These are phyloP conservation scores for Knoxia roxburghii DNA, from an alignment of 257 asterid genomes.

Conservation along the genomic window DNA sequence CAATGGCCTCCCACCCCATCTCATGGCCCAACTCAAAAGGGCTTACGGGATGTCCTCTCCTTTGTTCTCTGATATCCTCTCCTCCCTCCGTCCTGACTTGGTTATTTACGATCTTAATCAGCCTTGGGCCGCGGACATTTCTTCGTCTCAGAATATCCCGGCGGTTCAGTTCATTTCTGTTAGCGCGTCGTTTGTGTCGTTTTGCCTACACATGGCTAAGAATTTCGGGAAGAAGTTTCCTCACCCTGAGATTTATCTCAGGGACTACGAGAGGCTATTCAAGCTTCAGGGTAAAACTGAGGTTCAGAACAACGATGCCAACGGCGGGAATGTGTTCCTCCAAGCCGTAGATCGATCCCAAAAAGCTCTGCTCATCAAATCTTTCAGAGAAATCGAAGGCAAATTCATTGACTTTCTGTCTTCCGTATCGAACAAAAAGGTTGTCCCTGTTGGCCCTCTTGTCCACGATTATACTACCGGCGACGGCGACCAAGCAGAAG, in stretches of 20 bases:
- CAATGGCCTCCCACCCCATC: conserved; percentile 31
- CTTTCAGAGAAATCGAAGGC: conserved; percentile 20
- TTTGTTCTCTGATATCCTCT: conserved; percentile 8
- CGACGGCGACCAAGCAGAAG: neutral
- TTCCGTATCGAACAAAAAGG: neutral
- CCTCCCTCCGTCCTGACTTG: conserved; percentile 18
- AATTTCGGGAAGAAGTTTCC: conserved; percentile 13
- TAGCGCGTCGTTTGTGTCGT: conserved; percentile 11
- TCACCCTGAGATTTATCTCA: conserved; percentile 12
- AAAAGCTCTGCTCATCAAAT: conserved; percentile 16
- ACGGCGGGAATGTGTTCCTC: conserved; percentile 10
- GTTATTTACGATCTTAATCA: conserved; percentile 25
- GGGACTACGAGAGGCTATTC: conserved; percentile 11
- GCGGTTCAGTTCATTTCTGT: conserved; percentile 20
- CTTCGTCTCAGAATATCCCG: conserved; percentile 16
- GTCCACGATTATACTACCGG: conserved; percentile 1
- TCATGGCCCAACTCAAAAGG: conserved; percentile 16
- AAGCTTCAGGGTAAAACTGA: neutral
- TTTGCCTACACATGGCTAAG: conserved; percentile 5
- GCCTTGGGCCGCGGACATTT: conserved; percentile 27
- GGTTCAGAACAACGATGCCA: conserved; percentile 3
- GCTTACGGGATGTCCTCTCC: conserved; percentile 19
- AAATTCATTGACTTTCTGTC: conserved; percentile 18
- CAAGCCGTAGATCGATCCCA: conserved; percentile 13
- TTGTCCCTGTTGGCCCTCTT: conserved; percentile 23